A percentile compares a stretch with the other conserved stretches of the same genome.
phyloP scores from a whole-genome alignment of 306 rosid species.

The Cyclanthera cordifolia region DNA sequence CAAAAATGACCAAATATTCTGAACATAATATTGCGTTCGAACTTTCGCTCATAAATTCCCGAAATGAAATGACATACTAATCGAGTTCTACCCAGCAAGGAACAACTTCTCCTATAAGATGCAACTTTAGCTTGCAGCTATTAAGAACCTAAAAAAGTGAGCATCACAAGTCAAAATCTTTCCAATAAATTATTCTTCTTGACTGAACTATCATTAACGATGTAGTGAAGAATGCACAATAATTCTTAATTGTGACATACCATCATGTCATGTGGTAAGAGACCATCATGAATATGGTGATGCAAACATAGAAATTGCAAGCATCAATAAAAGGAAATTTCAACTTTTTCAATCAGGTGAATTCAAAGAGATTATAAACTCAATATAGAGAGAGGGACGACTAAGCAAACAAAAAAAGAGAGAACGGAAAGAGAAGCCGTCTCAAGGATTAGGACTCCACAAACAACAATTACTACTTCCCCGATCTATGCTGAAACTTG shows the following conservation, averaged over 20 bases:
- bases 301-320: background rate
- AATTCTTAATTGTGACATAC: background rate
- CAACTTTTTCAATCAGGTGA: background rate
- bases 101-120: background rate
- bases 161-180: background rate
- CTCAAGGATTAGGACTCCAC: no score
- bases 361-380: no score
- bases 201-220: background rate
- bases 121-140: background rate
- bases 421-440: no score
- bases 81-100: background rate
- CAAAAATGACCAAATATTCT: background rate
- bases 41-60: background rate
- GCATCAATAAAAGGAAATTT: background rate
- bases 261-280: background rate
- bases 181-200: background rate
- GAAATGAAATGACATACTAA: background rate
- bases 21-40: background rate
- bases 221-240: background rate
- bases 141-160: background rate
- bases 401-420: no score
- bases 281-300: background rate
- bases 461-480: no score
- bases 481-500: no score
- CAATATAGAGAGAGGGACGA: no score